These are phyloP conservation scores for Penicillium sp. DNA, from an alignment of 2,329 filamentous ascomycete genomes.

Conservation along the genomic window DNA sequence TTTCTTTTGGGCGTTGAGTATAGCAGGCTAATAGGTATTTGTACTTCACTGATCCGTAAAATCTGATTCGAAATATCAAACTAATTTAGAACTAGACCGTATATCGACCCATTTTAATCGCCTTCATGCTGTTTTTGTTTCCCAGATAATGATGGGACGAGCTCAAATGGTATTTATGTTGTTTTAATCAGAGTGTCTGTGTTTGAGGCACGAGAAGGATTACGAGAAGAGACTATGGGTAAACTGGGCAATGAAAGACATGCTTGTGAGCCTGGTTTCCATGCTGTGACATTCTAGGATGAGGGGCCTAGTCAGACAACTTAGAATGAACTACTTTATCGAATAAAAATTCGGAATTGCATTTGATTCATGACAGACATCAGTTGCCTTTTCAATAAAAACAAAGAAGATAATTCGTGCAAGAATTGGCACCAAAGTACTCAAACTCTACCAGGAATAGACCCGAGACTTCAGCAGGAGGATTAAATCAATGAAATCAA, in stretches of 20 bases:
- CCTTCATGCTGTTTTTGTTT: background rate
- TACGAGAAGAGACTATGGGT: background rate
- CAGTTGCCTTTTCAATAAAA: background rate
- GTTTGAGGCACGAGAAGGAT: background rate
- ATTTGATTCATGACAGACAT: conserved; percentile 9
- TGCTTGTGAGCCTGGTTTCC: background rate
- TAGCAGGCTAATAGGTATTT: conserved; percentile 14
- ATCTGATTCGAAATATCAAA: background rate
- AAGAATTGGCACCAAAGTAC: background rate
- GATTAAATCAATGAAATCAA: conserved; percentile 3
- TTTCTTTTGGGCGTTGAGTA: conserved; percentile 16
- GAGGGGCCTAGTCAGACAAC: background rate
- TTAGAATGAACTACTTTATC: background rate
- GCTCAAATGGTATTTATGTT: background rate
- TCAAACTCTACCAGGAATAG: background rate
- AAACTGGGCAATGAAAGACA: background rate
- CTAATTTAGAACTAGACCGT: background rate
- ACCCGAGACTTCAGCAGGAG: background rate
- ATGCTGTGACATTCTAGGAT: background rate
- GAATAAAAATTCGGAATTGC: conserved; percentile 2
- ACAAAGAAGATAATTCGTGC: background rate
- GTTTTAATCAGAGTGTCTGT: background rate
- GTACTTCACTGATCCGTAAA: background rate
- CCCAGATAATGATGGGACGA: background rate
- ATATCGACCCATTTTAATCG: background rate